phyloP scores from a whole-genome alignment of 2,329 filamentous ascomycete genomes.

The Myriosclerotinia curreyana region DNA sequence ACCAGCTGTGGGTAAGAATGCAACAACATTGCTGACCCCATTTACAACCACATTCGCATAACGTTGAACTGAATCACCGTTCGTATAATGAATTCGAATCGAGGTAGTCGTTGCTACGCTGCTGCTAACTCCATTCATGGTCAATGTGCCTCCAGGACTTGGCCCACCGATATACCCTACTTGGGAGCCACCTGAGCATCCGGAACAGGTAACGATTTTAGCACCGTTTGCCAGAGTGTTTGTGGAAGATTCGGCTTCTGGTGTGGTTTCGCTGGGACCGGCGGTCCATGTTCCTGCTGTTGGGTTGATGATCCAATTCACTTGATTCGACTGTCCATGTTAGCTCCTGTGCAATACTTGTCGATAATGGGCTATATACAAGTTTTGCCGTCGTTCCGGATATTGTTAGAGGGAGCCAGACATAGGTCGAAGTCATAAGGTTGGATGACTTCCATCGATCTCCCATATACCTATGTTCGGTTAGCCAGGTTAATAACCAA shows the following conservation, averaged over 20 bases:
- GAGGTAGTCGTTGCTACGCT: slow-evolving; percentile 48
- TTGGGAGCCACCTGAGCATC: slow-evolving; percentile 49
- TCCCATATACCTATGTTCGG: slow-evolving; percentile 55
- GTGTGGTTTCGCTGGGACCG: slow-evolving; percentile 46
- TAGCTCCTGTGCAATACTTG: slow-evolving; percentile 1
- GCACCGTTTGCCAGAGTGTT: slow-evolving; percentile 47
- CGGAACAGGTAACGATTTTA: slow-evolving; percentile 46
- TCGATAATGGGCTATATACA: slow-evolving; percentile 27
- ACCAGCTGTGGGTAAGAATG: slow-evolving; percentile 52
- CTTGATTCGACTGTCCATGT: slow-evolving; percentile 44
- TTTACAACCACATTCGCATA: slow-evolving; percentile 57
- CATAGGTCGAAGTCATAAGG: slow-evolving; percentile 58
- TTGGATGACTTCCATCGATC: slow-evolving; percentile 64
- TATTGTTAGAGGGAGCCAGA: slow-evolving; percentile 61
- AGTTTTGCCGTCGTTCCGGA: slow-evolving; percentile 51
- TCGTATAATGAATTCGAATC: slow-evolving; percentile 53
- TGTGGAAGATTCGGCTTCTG: slow-evolving; percentile 51
- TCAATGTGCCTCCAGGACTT: slow-evolving; percentile 45
- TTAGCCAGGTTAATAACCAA: background rate
- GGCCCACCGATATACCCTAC: slow-evolving; percentile 56
- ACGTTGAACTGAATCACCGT: slow-evolving; percentile 52
- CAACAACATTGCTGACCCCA: slow-evolving; percentile 48
- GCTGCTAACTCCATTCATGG: slow-evolving; percentile 48
- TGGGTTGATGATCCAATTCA: slow-evolving; percentile 53
- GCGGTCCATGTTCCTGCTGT: slow-evolving; percentile 45